Evolutionary conservation across 345 rosid genomes (phyloP).

Genomic region (Brassica cretica): DNA sequence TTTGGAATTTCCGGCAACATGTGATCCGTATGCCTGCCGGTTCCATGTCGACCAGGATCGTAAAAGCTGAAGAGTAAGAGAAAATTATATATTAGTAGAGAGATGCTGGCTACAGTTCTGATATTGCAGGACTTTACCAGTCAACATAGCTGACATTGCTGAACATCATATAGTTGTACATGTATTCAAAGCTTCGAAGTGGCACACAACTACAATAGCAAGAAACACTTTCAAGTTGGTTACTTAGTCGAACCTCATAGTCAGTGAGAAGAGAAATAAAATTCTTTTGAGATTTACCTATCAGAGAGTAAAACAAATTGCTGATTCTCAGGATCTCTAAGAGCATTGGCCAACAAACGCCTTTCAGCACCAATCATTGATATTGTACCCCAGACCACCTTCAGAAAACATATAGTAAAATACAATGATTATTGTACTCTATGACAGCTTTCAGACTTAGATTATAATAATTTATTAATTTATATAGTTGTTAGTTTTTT

Average conservation of each 20-base stretch:
- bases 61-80: constrained; percentile 61
- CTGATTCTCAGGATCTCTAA: constrained; percentile 81
- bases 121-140: constrained; percentile 53
- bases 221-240: constrained; percentile 29
- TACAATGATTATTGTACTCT: not conserved
- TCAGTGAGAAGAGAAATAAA: constrained; percentile 6
- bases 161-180: constrained; percentile 82
- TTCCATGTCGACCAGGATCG: constrained; percentile 98
- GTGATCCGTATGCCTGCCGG: constrained; percentile 88
- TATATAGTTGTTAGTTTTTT: not conserved
- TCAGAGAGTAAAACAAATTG: constrained; percentile 98
- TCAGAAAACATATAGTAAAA: constrained; percentile 26
- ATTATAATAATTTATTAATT: too few species aligned
- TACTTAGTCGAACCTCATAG: constrained; percentile 2
- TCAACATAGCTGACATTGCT: constrained; percentile 86
- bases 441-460: not conserved
- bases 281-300: constrained; percentile 49
- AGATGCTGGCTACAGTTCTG: not conserved
- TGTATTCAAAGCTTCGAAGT: constrained; percentile 75
- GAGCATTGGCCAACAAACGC: constrained; percentile 82
- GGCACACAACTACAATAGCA: constrained; percentile 83
- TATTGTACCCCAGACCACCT: constrained; percentile 98
- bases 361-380: constrained; percentile 98
- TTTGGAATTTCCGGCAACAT: constrained; percentile 89
- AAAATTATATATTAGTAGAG: not conserved